Conservation (phyloP, 139 green algal genomes). For the Diplosphaera chodatii region DNA sequence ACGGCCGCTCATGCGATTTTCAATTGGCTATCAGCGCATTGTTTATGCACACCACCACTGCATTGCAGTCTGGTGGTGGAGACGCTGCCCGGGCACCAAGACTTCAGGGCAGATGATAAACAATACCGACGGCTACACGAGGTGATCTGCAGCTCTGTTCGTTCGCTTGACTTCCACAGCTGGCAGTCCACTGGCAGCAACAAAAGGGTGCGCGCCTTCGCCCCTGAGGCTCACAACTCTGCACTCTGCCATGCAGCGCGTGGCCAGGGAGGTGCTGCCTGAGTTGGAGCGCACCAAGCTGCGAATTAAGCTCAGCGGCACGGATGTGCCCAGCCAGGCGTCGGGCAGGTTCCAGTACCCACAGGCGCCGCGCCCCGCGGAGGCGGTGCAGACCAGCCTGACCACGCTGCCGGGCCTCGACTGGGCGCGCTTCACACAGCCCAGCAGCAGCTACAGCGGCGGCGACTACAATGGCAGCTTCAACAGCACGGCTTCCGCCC, state of each 20-base stretch:
- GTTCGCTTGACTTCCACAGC: too few species aligned
- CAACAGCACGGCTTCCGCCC: not conserved
- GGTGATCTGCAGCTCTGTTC: too few species aligned
- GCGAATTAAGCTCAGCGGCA: conserved; percentile 17
- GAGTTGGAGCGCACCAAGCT: conserved; percentile 66
- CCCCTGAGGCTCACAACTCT: too few species aligned
- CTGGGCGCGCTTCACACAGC: conserved; percentile 32
- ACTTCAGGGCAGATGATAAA: conserved; percentile 25
- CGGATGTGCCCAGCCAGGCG: too few species aligned
- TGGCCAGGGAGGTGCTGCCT: conserved; percentile 14
- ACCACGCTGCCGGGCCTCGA: conserved; percentile 56
- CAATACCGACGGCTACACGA: conserved; percentile 34
- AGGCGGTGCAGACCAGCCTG: conserved; percentile 39
- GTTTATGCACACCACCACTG: not conserved
- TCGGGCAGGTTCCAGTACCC: conserved; percentile 1
- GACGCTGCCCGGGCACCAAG: conserved; percentile 63
- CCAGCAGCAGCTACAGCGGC: too few species aligned
- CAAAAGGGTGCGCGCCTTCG: too few species aligned
- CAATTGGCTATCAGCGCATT: too few species aligned
- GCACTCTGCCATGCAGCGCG: too few species aligned
- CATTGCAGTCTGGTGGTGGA: conserved; percentile 63
- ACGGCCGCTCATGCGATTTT: too few species aligned
- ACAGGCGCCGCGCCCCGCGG: conserved; percentile 17
- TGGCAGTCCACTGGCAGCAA: too few species aligned
- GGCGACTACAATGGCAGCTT: too few species aligned